A percentile compares a stretch with the other conserved stretches of the same genome.
phyloP scores from a whole-genome alignment of 805 yeast genomes.

The Nakazawaea ambrosiae region DNA sequence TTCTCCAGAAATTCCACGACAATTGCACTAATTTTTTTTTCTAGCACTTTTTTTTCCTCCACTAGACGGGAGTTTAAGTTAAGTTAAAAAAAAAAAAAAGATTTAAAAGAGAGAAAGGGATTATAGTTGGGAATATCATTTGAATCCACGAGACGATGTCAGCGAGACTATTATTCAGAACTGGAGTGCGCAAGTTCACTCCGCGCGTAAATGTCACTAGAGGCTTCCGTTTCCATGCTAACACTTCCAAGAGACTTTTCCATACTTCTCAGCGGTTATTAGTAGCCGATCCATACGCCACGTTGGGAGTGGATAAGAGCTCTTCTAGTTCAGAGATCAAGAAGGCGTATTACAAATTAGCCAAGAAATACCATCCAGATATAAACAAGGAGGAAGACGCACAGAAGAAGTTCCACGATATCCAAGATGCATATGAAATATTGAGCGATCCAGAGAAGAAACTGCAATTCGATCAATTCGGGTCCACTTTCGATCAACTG shows the following conservation, averaged over 20 bases:
- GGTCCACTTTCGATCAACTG: constrained; percentile 68
- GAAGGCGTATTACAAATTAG: constrained; percentile 88
- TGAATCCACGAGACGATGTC: background rate
- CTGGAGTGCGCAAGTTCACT: too few species aligned
- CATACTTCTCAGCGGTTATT: constrained; percentile 30
- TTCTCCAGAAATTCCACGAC: background rate
- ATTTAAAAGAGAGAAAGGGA: too few species aligned
- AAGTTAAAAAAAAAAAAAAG: too few species aligned
- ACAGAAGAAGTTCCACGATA: constrained; percentile 81
- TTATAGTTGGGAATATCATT: too few species aligned
- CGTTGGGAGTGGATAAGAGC: constrained; percentile 65
- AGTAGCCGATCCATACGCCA: constrained; percentile 71
- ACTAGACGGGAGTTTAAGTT: too few species aligned
- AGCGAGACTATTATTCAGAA: background rate
- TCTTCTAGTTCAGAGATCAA: constrained; percentile 85
- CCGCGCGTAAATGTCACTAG: too few species aligned
- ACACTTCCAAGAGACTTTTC: constrained; percentile 23
- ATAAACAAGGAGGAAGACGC: constrained; percentile 88
- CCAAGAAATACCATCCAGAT: constrained; percentile 94
- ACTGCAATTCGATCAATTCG: constrained; percentile 86
- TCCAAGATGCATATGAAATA: constrained; percentile 92
- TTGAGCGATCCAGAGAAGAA: constrained; percentile 79
- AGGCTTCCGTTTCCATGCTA: background rate
- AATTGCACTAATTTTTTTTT: too few species aligned
- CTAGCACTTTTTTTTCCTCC: too few species aligned